A percentile compares a stretch with the other conserved stretches of the same genome.
These are phyloP conservation scores for Scytalidium sp. DNA, from an alignment of 2,329 filamentous ascomycete genomes.

Conservation along the genomic window DNA sequence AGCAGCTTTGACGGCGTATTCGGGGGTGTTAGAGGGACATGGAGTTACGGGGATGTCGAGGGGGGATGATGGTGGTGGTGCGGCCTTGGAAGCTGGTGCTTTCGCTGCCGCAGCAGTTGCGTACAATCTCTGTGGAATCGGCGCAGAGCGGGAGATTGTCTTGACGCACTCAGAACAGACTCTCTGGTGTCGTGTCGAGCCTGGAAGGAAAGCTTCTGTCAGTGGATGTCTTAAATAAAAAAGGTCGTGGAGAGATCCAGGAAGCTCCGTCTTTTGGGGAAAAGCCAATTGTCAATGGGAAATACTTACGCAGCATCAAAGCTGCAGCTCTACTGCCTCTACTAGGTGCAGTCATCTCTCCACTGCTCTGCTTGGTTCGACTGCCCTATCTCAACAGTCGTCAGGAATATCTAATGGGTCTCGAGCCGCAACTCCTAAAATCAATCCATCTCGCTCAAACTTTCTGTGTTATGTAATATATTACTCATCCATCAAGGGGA, in stretches of 20 bases:
- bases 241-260: too few relatives aligned
- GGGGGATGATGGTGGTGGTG: slow-evolving; percentile 34
- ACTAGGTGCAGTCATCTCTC: slow-evolving; percentile 52
- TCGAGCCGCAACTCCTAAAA: slow-evolving; percentile 5
- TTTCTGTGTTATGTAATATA: not conserved
- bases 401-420: not conserved
- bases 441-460: not conserved
- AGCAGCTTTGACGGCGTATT: slow-evolving; percentile 55
- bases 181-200: slow-evolving; percentile 21
- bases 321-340: slow-evolving; percentile 50
- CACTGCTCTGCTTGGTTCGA: slow-evolving; percentile 1
- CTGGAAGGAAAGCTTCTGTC: slow-evolving; percentile 7
- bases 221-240: not conserved
- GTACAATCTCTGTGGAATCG: slow-evolving; percentile 16
- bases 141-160: slow-evolving; percentile 11
- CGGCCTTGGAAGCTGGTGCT: slow-evolving; percentile 13
- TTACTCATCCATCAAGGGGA: not conserved
- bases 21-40: slow-evolving; percentile 14
- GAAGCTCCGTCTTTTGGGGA: not conserved
- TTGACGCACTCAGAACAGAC: slow-evolving; percentile 23
- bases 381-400: not conserved
- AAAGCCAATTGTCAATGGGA: slow-evolving; percentile 1
- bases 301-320: slow-evolving; percentile 47
- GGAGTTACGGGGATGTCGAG: slow-evolving; percentile 15
- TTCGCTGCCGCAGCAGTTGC: slow-evolving; percentile 25